A percentile compares a stretch with the other conserved stretches of the same genome.
phyloP scores from a whole-genome alignment of 805 yeast species.

The Clavispora phyllophila region DNA sequence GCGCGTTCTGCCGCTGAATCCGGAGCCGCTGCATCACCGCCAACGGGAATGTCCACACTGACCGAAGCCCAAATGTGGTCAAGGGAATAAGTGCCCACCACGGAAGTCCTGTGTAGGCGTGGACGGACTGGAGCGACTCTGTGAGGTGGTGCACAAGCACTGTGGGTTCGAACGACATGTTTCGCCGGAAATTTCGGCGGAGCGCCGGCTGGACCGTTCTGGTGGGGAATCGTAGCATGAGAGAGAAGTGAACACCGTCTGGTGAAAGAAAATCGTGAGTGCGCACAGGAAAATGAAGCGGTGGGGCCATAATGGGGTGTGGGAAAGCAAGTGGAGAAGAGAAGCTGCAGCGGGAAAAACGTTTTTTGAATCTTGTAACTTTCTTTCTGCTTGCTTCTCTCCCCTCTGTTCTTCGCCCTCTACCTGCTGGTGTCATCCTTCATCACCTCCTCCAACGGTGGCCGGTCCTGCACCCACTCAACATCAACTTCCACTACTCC shows the following conservation, averaged over 20 bases:
- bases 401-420: too few species aligned
- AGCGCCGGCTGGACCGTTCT: background rate
- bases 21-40: slow-evolving; percentile 69
- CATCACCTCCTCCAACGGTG: background rate
- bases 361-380: too few species aligned
- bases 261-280: background rate
- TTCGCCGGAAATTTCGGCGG: slow-evolving; percentile 6
- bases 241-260: background rate
- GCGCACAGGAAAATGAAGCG: background rate
- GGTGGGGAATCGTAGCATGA: slow-evolving; percentile 1
- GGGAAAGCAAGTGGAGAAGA: too few species aligned
- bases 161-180: slow-evolving; percentile 29
- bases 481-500: background rate
- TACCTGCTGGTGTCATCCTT: too few species aligned
- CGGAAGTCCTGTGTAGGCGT: slow-evolving; percentile 58
- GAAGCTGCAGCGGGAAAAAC: too few species aligned
- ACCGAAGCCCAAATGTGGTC: slow-evolving; percentile 61
- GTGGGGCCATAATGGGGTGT: background rate
- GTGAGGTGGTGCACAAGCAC: slow-evolving; percentile 28
- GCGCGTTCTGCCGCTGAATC: slow-evolving; percentile 61
- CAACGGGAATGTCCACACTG: slow-evolving; percentile 69
- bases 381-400: too few species aligned
- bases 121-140: slow-evolving; percentile 42
- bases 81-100: slow-evolving; percentile 82
- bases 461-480: background rate